A percentile compares a stretch with the other conserved stretches of the same genome.
Evolutionary conservation across 2,329 filamentous ascomycete genomes (phyloP).

Genomic region (Botryotinia globosa): DNA sequence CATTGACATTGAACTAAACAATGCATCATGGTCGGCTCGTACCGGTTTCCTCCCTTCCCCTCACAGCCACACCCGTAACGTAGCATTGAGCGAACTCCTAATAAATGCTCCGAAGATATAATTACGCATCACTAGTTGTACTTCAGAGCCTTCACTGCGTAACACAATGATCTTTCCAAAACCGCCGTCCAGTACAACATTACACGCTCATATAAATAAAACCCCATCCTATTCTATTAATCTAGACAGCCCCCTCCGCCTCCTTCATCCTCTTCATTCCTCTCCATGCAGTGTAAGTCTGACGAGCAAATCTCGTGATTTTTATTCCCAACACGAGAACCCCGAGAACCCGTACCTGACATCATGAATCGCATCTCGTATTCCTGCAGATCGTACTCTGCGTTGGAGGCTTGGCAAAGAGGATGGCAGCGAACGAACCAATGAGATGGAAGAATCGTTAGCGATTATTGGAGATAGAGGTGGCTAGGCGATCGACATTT

Average conservation of each 20-base stretch:
- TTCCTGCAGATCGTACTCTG: neutral
- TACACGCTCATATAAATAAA: neutral
- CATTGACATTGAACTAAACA: neutral
- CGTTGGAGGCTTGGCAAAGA: neutral
- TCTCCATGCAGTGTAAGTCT: neutral
- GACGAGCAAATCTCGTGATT: neutral
- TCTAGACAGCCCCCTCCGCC: neutral
- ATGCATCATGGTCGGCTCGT: neutral
- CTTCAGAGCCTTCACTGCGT: neutral
- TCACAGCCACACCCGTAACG: neutral
- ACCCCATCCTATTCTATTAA: neutral
- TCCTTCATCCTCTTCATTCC: neutral
- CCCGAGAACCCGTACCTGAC: neutral
- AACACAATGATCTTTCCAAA: neutral
- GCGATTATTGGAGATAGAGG: neutral
- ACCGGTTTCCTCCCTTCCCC: neutral
- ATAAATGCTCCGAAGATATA: neutral
- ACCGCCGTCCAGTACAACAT: neutral
- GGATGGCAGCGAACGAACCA: neutral
- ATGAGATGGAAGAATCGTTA: neutral
- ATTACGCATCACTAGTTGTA: neutral
- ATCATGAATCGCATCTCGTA: slow-evolving; percentile 6
- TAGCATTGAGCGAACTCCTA: neutral
- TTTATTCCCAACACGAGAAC: neutral
- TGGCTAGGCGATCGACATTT: neutral